phyloP scores from a whole-genome alignment of 148 eudicot species.

The Cornus controversa region DNA sequence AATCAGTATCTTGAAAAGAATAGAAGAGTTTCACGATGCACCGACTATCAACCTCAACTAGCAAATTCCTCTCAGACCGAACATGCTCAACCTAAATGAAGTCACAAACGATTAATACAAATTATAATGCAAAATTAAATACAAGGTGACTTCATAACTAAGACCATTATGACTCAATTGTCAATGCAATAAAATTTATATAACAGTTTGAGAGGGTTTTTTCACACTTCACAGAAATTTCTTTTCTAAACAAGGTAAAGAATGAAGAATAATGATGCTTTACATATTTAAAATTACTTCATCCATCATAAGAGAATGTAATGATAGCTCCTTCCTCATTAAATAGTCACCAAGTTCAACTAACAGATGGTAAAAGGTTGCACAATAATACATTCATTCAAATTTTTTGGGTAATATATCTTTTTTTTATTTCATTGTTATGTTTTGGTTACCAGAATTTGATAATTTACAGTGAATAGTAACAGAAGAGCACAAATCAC shows the following conservation, averaged over 20 bases:
- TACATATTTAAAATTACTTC: background rate
- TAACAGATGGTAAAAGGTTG: background rate
- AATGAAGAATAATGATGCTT: background rate
- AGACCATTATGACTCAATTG: background rate
- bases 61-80: constrained; percentile 72
- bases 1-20: constrained; percentile 72
- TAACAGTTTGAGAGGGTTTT: background rate
- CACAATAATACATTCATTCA: background rate
- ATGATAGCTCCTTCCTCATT: background rate
- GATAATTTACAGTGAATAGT: background rate
- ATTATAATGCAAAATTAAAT: background rate
- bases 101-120: background rate
- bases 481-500: background rate
- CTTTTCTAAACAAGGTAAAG: background rate
- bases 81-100: constrained; percentile 72
- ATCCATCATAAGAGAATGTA: background rate
- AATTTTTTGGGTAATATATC: background rate
- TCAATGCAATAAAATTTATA: background rate
- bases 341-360: background rate
- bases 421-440: background rate
- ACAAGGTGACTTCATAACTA: background rate
- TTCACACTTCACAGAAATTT: background rate
- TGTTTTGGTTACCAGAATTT: background rate
- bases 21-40: constrained; percentile 70
- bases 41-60: constrained; percentile 74